phyloP scores from a whole-genome alignment of 805 yeast species.

The Ogataea parapolymorpha region DNA sequence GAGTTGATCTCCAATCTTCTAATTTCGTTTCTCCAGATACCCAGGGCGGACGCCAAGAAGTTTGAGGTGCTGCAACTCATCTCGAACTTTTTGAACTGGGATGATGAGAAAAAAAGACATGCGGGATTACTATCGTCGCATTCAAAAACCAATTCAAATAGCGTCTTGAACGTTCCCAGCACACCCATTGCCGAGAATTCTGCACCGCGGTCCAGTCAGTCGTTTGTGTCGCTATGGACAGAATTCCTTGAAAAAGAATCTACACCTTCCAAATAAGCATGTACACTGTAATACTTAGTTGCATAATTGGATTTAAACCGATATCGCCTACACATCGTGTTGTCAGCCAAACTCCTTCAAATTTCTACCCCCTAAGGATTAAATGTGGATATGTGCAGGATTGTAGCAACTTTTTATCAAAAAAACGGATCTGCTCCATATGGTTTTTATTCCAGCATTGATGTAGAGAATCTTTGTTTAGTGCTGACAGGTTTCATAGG shows the following conservation, averaged over 20 bases:
- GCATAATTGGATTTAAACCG: no score
- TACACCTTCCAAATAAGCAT: slow-evolving; percentile 25
- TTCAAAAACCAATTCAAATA: slow-evolving; percentile 31
- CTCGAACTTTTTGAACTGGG: slow-evolving; percentile 84
- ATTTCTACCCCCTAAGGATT: no score
- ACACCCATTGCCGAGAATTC: slow-evolving; percentile 26
- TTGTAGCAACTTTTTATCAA: no score
- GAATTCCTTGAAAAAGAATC: slow-evolving; percentile 76
- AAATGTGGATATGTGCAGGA: no score
- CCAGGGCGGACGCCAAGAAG: slow-evolving; percentile 91
- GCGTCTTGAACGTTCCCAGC: slow-evolving; percentile 27
- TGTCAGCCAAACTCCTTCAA: no score
- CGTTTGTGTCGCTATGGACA: slow-evolving; percentile 73
- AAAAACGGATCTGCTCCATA: no score
- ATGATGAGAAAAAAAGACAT: slow-evolving; percentile 67
- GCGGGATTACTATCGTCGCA: slow-evolving; percentile 57
- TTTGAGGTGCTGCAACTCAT: slow-evolving; percentile 87
- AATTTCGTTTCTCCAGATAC: slow-evolving; percentile 79
- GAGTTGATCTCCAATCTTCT: slow-evolving; percentile 85
- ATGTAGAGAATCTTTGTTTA: no score
- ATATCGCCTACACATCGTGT: no score
- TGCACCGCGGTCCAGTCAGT: slow-evolving; percentile 29
- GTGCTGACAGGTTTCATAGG: no score
- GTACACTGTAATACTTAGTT: slow-evolving; percentile 1
- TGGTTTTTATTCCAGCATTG: no score